phyloP scores from a whole-genome alignment of 495 filamentous ascomycete genomes.

The Penicillium nucicola region DNA sequence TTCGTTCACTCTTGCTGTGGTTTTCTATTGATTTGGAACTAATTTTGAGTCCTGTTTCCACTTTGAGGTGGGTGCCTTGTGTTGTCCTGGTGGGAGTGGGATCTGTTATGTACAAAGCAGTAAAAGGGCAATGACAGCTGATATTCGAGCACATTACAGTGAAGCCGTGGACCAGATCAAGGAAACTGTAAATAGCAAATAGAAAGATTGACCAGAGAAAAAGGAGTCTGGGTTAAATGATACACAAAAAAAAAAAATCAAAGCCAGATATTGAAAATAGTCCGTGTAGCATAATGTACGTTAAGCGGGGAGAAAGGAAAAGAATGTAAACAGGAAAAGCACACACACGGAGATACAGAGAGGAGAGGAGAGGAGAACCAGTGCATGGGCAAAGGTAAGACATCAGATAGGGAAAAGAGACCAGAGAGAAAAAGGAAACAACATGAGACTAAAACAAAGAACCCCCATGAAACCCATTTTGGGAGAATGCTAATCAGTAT shows the following conservation, averaged over 20 bases:
- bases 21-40: too few species aligned
- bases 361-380: constrained; percentile 1
- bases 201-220: background rate
- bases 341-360: background rate
- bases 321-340: constrained; percentile 1
- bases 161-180: background rate
- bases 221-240: background rate
- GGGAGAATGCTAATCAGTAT: constrained; percentile 7
- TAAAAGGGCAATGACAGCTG: background rate
- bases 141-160: background rate
- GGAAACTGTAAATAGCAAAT: too few species aligned
- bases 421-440: constrained; percentile 2
- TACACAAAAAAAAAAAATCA: background rate
- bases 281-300: constrained; percentile 32
- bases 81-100: too few species aligned
- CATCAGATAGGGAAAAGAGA: constrained; percentile 6
- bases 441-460: constrained; percentile 12
- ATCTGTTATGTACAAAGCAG: too few species aligned
- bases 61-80: too few species aligned
- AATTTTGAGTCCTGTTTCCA: too few species aligned
- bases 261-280: too few species aligned
- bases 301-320: constrained; percentile 12
- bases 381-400: constrained; percentile 15
- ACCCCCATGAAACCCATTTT: constrained; percentile 15
- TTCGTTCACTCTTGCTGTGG: too few species aligned